These are phyloP conservation scores for Trichoderma sp. DNA, from an alignment of 2,329 filamentous ascomycete species.

Conservation along the genomic window DNA sequence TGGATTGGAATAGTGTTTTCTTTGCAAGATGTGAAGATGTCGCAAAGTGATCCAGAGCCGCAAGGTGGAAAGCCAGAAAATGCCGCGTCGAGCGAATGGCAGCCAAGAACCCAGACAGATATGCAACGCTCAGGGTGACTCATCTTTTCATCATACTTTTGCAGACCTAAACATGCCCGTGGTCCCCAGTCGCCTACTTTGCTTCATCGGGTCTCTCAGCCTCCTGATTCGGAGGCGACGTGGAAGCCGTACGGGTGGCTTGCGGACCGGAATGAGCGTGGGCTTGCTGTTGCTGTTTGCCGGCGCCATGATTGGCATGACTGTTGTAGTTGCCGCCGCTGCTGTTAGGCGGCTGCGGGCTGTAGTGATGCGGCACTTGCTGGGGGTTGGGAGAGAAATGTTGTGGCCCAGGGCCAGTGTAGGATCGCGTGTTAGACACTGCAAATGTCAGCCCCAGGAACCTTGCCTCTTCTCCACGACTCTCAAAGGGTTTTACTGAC, in stretches of 20 bases:
- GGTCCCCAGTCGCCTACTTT: slow-evolving; percentile 42
- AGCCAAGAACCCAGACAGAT: slow-evolving; percentile 31
- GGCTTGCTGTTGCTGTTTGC: slow-evolving; percentile 44
- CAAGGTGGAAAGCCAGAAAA: slow-evolving; percentile 33
- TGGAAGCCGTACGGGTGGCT: slow-evolving; percentile 41
- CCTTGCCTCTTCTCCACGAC: slow-evolving; percentile 28
- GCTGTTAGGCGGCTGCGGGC: slow-evolving; percentile 57
- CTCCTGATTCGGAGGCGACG: slow-evolving; percentile 39
- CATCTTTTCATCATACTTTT: slow-evolving; percentile 13
- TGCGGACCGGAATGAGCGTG: slow-evolving; percentile 46
- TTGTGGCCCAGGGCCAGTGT: slow-evolving; percentile 60
- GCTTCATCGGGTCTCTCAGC: slow-evolving; percentile 49
- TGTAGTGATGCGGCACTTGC: slow-evolving; percentile 66
- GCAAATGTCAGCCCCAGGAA: slow-evolving; percentile 43
- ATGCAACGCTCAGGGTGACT: slow-evolving; percentile 33
- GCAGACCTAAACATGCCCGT: slow-evolving; percentile 27
- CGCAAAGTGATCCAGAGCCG: slow-evolving; percentile 31
- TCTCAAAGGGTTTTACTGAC: slow-evolving; percentile 56
- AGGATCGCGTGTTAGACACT: slow-evolving; percentile 65
- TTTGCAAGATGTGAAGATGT: slow-evolving; percentile 19
- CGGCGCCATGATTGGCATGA: slow-evolving; percentile 50
- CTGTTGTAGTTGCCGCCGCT: slow-evolving; percentile 58
- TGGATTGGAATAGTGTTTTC: background rate
- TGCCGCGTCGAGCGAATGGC: slow-evolving; percentile 33
- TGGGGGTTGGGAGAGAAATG: slow-evolving; percentile 69